These are phyloP conservation scores for Phaseolus lunatus DNA, from an alignment of 306 rosid genomes.

Conservation along the genomic window DNA sequence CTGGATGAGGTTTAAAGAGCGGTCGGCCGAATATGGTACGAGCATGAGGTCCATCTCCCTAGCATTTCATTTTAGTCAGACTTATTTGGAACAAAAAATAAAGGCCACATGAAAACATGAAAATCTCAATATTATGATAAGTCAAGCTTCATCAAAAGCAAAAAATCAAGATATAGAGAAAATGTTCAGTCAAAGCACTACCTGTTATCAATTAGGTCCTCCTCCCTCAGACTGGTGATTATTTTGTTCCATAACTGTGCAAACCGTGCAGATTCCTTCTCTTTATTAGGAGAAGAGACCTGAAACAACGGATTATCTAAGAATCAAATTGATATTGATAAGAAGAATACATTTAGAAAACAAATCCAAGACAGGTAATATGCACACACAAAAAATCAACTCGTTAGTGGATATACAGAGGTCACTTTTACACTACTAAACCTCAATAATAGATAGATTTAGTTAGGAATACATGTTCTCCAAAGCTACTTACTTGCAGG, in stretches of 20 bases:
- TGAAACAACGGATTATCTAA: slow-evolving; percentile 47
- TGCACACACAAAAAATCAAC: slow-evolving; percentile 1
- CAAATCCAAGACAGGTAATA: slow-evolving; percentile 19
- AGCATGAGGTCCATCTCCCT: slow-evolving; percentile 97
- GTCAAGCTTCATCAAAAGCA: slow-evolving; percentile 24
- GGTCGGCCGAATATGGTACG: slow-evolving; percentile 89
- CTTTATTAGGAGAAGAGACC: slow-evolving; percentile 68
- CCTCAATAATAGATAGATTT: slow-evolving; percentile 3
- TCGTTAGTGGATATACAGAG: neutral
- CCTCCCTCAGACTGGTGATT: slow-evolving; percentile 88
- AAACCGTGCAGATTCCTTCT: slow-evolving; percentile 82
- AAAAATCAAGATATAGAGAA: slow-evolving; percentile 35
- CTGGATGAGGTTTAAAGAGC: slow-evolving; percentile 69
- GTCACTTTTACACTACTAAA: neutral
- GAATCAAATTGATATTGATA: slow-evolving; percentile 24
- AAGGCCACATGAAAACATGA: slow-evolving; percentile 19
- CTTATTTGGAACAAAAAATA: slow-evolving; percentile 20
- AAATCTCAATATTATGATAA: slow-evolving; percentile 2
- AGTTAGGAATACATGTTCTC: neutral
- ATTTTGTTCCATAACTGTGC: slow-evolving; percentile 95
- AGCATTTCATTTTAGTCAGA: slow-evolving; percentile 45
- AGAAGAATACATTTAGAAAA: neutral
- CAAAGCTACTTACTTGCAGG: neutral
- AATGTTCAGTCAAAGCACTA: slow-evolving; percentile 40
- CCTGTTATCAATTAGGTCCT: slow-evolving; percentile 90